Evolutionary conservation across 306 rosid genomes (phyloP), one percentile per base, ranked within the genome.

Genomic region (Fragaria ananassa): DNA sequence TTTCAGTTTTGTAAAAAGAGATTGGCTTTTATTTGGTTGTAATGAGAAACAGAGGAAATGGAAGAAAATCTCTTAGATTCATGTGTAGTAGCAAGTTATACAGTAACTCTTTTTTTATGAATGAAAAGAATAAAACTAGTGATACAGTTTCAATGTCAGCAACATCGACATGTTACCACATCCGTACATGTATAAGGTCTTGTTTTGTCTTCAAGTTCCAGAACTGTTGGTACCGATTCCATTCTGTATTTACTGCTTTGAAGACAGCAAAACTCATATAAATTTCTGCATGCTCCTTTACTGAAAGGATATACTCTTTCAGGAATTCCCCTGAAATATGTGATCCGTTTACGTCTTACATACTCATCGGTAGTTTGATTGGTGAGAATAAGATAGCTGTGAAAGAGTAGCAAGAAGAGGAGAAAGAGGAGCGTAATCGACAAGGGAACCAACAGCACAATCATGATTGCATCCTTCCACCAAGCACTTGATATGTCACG

Each of bases 291-390:
- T 45, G 85, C 31, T 85, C 98, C 99, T 78, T 86, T 79, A 78
- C 99, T 96, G 84, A 96, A 96, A 42, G 98, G 99, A 77, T 44
- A 91, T 44, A 91, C 93, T 83, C 97, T 91, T 71, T 87, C 98
- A 27, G 98, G 93, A 85, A 91, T 29, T 34, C 73, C 86, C 88
- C 98, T 92, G 53, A 96, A 89, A 82, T 92, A 92, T 41, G 85
- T 74, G 83, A 96, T 96, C 68, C 99, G 89, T 76, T 97, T 96
- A 63, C 99, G 93, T 84, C 96, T 91, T 78, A 96, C 93, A 13
- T 92, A 91, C 81, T 96, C 99, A 68, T 85, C 91, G 10, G 98
- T 96, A 19, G 99, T 96, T 86, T 96, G 98, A 78, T 96, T 96
- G 45, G 99, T 96, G 83, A 96, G 68, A 81, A 89, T 85, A 68